Percentiles rank a stretch among this genome's conserved stretches.
These are phyloP conservation scores for Sporothrix humicola DNA, from an alignment of 2,329 filamentous ascomycete species.

Conservation along the genomic window DNA sequence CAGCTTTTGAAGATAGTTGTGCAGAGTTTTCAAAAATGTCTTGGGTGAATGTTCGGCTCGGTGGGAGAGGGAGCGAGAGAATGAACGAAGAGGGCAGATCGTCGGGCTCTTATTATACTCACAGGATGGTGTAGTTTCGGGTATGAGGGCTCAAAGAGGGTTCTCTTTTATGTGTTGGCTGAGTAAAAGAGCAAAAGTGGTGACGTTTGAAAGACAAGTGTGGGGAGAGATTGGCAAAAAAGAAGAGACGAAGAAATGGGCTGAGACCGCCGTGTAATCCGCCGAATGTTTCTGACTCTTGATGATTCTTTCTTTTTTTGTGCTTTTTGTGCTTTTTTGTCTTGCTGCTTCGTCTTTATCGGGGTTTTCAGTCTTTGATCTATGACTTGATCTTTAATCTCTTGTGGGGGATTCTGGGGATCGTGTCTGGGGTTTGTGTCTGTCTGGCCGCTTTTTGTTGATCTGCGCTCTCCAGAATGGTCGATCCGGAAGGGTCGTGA, in stretches of 20 bases:
- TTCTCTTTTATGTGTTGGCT: not conserved
- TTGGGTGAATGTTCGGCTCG: not conserved
- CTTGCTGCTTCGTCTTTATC: not conserved
- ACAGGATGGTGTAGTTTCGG: not conserved
- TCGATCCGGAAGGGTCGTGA: constrained; percentile 23
- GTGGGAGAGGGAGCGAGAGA: constrained; percentile 9
- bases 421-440: not conserved
- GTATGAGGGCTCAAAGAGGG: not conserved
- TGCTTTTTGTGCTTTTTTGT: not conserved
- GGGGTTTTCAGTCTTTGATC: not conserved
- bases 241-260: not conserved
- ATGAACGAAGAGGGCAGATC: not conserved
- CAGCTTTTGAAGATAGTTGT: constrained; percentile 9
- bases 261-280: constrained; percentile 27
- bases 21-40: not conserved
- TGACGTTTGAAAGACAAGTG: constrained; percentile 2
- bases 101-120: constrained; percentile 19
- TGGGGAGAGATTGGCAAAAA: not conserved
- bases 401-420: not conserved
- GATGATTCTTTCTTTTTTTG: constrained; percentile 7
- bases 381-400: too few relatives aligned
- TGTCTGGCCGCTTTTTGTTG: constrained; percentile 18
- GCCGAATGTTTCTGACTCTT: constrained; percentile 25
- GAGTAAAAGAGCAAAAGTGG: constrained; percentile 14
- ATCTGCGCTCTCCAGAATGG: not conserved